Base-by-base conservation (phyloP, 2,329 filamentous ascomycete genomes). In the Fusarium sterilihyphosum region DNA sequence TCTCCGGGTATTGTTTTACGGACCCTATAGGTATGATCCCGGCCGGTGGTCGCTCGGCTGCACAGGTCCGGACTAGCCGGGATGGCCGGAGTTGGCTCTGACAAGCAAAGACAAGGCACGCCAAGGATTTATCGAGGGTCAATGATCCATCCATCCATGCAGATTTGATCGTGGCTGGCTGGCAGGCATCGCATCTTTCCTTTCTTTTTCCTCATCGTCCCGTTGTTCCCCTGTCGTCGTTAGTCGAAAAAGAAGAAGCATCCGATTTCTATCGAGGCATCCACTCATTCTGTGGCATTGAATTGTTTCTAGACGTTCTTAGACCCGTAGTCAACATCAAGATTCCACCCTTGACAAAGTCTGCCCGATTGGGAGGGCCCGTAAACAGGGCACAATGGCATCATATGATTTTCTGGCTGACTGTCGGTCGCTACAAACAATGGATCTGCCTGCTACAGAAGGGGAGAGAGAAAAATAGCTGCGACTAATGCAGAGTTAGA, bases 331-430 rank as follows among this genome's bases (percentile, higher is more conserved):
- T 31, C 20, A 38, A 31, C 50, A 62, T 58, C 61, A 52, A 41
- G 65, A 67, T 60, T 65, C 52, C 43, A 65, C 47, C 52, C 65
- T 41, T 31, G 56, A 49, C 41, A 37, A 65, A 74, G 71, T 74
- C 71, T 74, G 71, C 67, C 71, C 71, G 71, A 74, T 74, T 74
- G 60, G 56, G 71, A 71, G 67, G 71, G 37, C 56, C 71, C 63
- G 71, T 74, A 56, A 58, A 61, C 67, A 77, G 56, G 67, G 67
- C 53, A 73, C 60, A 72, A 72, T 75, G 75, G 63, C 63, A 78
- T 78, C 72, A 78, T 78, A 78, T 78, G 76, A 78, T 78, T 75
- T 56, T 71, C 31, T 54, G 43, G 40, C 53, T 50, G 43, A 43
- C 53, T 50, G 40, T 67, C 49, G 47, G 62, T 61, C 38, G 56